These are phyloP conservation scores for Dentipellis sp. DNA, from an alignment of 768 basidiomycete species.

Conservation along the genomic window DNA sequence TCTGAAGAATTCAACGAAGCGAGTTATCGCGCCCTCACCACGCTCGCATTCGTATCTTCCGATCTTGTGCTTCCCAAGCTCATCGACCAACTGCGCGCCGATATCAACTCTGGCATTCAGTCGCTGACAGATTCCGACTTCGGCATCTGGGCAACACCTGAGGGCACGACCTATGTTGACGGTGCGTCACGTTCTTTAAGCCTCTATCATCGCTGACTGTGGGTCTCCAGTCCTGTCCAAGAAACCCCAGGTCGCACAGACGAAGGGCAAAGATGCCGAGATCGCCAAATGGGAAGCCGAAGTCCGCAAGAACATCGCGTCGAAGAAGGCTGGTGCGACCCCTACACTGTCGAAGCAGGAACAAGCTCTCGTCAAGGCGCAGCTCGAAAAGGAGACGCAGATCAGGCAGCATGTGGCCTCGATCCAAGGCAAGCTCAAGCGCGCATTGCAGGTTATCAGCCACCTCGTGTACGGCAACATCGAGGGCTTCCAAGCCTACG, in stretches of 20 bases:
- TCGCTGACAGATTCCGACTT: conserved; percentile 64
- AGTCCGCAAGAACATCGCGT: conserved; percentile 74
- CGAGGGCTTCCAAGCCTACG: conserved; percentile 44
- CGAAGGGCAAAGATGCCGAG: conserved; percentile 82
- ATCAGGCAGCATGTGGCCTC: conserved; percentile 51
- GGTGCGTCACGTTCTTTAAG: conserved; percentile 32
- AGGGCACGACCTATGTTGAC: conserved; percentile 74
- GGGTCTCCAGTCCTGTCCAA: conserved; percentile 35
- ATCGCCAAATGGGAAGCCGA: conserved; percentile 96
- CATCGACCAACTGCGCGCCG: conserved; percentile 52
- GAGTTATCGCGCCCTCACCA: conserved; percentile 64
- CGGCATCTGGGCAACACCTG: conserved; percentile 79
- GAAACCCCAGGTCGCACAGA: conserved; percentile 39
- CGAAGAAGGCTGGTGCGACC: conserved; percentile 55
- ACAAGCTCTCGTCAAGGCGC: conserved; percentile 71
- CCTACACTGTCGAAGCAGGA: conserved; percentile 72
- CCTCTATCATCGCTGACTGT: background rate
- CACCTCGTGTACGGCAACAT: conserved; percentile 45
- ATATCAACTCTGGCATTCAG: conserved; percentile 55
- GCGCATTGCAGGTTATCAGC: conserved; percentile 62
- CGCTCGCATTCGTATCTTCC: conserved; percentile 76
- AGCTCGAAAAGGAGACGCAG: conserved; percentile 70
- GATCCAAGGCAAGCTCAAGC: conserved; percentile 45
- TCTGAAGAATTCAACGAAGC: conserved; percentile 35
- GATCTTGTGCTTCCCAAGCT: conserved; percentile 54